These are phyloP conservation scores for Leptographium galeiforme DNA, from an alignment of 2,329 filamentous ascomycete genomes.

Conservation along the genomic window DNA sequence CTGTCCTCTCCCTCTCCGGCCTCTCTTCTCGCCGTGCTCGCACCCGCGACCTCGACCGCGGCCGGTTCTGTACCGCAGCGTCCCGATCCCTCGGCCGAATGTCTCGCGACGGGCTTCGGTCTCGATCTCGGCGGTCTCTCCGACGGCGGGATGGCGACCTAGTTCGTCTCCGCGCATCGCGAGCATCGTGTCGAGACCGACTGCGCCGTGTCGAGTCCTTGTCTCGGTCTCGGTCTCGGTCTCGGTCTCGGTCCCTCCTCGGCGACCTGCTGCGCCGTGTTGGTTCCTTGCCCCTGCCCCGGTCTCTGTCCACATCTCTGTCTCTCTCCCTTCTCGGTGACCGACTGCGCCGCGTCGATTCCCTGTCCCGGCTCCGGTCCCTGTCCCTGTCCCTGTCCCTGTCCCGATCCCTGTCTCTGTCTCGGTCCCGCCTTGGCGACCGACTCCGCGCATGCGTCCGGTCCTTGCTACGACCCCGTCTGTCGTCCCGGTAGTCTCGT, in stretches of 20 bases:
- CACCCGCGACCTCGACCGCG: slow-evolving; percentile 4
- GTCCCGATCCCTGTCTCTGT: not conserved
- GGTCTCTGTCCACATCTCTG: not conserved
- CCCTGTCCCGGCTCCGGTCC: not conserved
- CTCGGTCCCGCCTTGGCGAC: slow-evolving; percentile 1
- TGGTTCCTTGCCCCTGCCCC: slow-evolving; percentile 5
- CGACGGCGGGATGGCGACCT: slow-evolving; percentile 8
- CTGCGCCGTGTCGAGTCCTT: not conserved
- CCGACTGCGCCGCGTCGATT: too few relatives aligned
- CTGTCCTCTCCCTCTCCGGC: not conserved
- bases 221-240: not conserved
- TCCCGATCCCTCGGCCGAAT: not conserved
- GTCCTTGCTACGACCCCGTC: slow-evolving; percentile 9
- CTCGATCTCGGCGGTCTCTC: slow-evolving; percentile 5
- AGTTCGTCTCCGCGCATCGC: slow-evolving; percentile 1
- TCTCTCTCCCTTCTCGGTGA: too few relatives aligned
- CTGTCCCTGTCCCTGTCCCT: not conserved
- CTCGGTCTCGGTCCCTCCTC: not conserved
- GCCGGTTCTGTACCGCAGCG: not conserved
- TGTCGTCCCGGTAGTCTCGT: slow-evolving; percentile 9
- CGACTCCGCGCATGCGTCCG: slow-evolving; percentile 1
- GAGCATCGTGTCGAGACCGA: not conserved
- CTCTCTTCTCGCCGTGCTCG: not conserved
- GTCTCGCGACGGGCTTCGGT: slow-evolving; percentile 4
- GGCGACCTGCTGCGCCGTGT: slow-evolving; percentile 3